Evolutionary conservation across 768 basidiomycete genomes (phyloP).

Genomic region (Pleurotus salmoneostramineus): DNA sequence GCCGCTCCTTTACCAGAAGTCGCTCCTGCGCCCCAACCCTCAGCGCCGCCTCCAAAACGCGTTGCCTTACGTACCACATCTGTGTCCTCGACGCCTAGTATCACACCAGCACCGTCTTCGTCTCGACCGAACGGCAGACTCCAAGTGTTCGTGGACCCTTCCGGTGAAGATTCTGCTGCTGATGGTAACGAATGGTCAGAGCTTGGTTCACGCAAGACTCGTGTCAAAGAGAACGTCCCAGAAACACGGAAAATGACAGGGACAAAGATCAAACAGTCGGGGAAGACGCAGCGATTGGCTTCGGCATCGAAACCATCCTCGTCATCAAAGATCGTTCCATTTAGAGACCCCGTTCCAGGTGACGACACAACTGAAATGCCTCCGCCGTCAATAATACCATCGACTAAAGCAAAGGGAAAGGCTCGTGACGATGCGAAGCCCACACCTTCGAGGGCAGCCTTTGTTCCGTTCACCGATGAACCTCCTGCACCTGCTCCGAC

Average conservation of each 20-base stretch:
- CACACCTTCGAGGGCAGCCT: conserved; percentile 21
- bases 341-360: conserved; percentile 53
- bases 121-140: conserved; percentile 37
- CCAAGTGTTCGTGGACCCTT: conserved; percentile 71
- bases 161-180: conserved; percentile 43
- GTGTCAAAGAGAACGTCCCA: conserved; percentile 75
- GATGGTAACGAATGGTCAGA: conserved; percentile 58
- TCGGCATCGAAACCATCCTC: conserved; percentile 25
- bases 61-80: conserved; percentile 38
- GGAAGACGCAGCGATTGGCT: conserved; percentile 49
- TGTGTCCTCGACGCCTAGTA: conserved; percentile 26
- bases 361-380: conserved; percentile 27
- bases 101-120: conserved; percentile 30
- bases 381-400: conserved; percentile 31
- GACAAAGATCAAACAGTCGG: conserved; percentile 61
- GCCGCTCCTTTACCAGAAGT: conserved; percentile 31
- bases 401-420: conserved; percentile 16
- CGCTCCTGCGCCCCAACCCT: conserved; percentile 29
- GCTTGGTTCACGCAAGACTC: conserved; percentile 70
- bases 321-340: conserved; percentile 57
- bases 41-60: conserved; percentile 26
- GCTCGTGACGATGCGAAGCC: conserved; percentile 27
- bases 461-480: conserved; percentile 16
- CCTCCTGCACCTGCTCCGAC: not conserved
- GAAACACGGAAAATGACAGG: conserved; percentile 68